These are phyloP conservation scores for Boletales sp. DNA, from an alignment of 768 basidiomycete species.

Conservation along the genomic window DNA sequence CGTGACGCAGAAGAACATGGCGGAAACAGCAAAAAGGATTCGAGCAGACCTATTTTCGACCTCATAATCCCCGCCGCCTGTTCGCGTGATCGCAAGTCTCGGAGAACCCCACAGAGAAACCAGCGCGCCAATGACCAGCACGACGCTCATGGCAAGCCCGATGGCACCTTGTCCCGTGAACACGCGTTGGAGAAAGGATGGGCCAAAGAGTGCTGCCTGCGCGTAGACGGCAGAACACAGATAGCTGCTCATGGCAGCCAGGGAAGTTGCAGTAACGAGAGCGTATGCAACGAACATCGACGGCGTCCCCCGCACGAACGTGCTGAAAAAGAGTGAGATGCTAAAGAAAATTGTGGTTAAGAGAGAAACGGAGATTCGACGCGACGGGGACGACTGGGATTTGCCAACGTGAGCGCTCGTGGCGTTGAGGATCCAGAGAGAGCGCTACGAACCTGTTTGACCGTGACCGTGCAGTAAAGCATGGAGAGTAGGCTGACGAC, in stretches of 20 bases:
- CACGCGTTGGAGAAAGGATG: constrained; percentile 63
- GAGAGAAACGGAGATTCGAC: constrained; percentile 48
- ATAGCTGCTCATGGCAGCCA: constrained; percentile 66
- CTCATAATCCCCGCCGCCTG: constrained; percentile 9
- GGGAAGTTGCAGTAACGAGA: constrained; percentile 55
- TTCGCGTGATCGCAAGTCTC: too few species aligned
- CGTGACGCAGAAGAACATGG: constrained; percentile 55
- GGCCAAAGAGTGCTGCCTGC: constrained; percentile 74
- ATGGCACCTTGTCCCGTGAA: constrained; percentile 83
- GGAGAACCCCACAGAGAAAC: constrained; percentile 45
- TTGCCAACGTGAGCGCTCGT: background rate
- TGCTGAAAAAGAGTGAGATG: constrained; percentile 59
- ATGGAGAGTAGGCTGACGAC: constrained; percentile 65
- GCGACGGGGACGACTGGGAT: constrained; percentile 53
- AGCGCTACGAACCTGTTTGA: constrained; percentile 52
- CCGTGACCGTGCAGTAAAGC: constrained; percentile 64
- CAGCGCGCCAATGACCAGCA: constrained; percentile 64
- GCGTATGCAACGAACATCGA: constrained; percentile 62
- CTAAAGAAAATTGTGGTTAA: constrained; percentile 51
- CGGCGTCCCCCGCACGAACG: constrained; percentile 50
- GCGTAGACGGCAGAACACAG: constrained; percentile 73
- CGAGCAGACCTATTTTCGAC: constrained; percentile 65
- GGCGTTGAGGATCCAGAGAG: background rate
- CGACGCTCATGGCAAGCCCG: constrained; percentile 70
- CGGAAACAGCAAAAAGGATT: constrained; percentile 65